phyloP scores from a whole-genome alignment of 2,329 filamentous ascomycete genomes.

The Cercospora sojina region DNA sequence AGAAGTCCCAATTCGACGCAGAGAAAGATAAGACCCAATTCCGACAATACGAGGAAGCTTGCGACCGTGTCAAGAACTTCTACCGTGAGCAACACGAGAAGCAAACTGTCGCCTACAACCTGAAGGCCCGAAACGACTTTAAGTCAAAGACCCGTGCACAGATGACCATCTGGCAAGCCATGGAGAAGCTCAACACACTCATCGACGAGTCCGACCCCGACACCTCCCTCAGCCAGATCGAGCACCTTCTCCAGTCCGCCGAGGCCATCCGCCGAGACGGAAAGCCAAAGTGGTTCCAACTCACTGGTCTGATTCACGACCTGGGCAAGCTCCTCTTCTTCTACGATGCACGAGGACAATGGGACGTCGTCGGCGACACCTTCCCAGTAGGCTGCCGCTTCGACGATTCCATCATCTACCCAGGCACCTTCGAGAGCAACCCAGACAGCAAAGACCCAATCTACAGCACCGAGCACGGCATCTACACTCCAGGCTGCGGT shows the following conservation, averaged over 20 bases:
- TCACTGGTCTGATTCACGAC: slow-evolving; percentile 75
- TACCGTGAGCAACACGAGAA: slow-evolving; percentile 71
- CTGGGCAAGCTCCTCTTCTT: slow-evolving; percentile 78
- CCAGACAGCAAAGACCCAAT: slow-evolving; percentile 69
- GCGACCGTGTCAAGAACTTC: slow-evolving; percentile 81
- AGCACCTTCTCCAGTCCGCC: slow-evolving; percentile 83
- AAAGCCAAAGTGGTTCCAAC: slow-evolving; percentile 79
- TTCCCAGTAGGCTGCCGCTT: slow-evolving; percentile 77
- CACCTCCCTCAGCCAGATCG: slow-evolving; percentile 81
- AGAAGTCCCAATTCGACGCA: slow-evolving; percentile 66
- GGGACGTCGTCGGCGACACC: slow-evolving; percentile 88
- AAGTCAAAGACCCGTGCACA: slow-evolving; percentile 65
- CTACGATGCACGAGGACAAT: slow-evolving; percentile 81
- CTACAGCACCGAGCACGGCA: slow-evolving; percentile 74
- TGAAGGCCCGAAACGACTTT: slow-evolving; percentile 72
- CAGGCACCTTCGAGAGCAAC: slow-evolving; percentile 73
- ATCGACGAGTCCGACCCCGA: slow-evolving; percentile 91
- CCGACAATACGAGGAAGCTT: slow-evolving; percentile 79
- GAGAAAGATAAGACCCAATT: slow-evolving; percentile 78
- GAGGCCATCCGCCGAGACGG: slow-evolving; percentile 86
- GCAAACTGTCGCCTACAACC: slow-evolving; percentile 81
- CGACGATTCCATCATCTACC: slow-evolving; percentile 75
- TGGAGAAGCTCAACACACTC: slow-evolving; percentile 87
- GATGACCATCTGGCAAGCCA: slow-evolving; percentile 88
- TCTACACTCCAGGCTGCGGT: slow-evolving; percentile 76